Evolutionary conservation across 2,329 filamentous ascomycete genomes (phyloP).

Genomic region (Lasiodiplodia gonubiensis): DNA sequence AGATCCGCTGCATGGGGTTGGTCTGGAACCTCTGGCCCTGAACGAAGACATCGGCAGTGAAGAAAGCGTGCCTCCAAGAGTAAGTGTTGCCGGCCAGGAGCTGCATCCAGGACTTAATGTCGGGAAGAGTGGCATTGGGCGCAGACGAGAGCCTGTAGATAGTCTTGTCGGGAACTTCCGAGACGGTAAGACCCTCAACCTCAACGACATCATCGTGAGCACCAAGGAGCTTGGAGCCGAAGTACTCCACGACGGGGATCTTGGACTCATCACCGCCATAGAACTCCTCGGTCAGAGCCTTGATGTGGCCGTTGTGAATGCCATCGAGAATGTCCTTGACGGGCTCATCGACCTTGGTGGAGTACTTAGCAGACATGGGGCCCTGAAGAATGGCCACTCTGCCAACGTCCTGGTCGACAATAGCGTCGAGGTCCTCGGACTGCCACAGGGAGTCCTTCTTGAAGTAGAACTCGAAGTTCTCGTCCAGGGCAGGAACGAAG

Average conservation of each 20-base stretch:
- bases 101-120: constrained; percentile 82
- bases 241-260: constrained; percentile 91
- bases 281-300: constrained; percentile 75
- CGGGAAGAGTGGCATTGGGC: constrained; percentile 74
- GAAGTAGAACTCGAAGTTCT: constrained; percentile 99
- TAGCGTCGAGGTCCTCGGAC: constrained; percentile 94
- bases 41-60: constrained; percentile 90
- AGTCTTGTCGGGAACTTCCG: constrained; percentile 78
- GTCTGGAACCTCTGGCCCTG: constrained; percentile 97
- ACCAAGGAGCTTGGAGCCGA: constrained; percentile 84
- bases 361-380: constrained; percentile 89
- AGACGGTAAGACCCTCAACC: constrained; percentile 83
- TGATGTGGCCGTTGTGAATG: constrained; percentile 87
- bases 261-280: constrained; percentile 75
- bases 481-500: constrained; percentile 93
- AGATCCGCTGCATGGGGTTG: constrained; percentile 91
- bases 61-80: constrained; percentile 93
- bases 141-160: constrained; percentile 82
- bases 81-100: constrained; percentile 84
- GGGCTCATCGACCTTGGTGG: constrained; percentile 87
- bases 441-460: constrained; percentile 99
- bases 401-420: constrained; percentile 94
- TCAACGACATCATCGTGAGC: constrained; percentile 69
- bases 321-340: constrained; percentile 93
- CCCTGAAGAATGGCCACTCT: constrained; percentile 96